phyloP scores from a whole-genome alignment of 129 eudicot genomes.

The Mikania micrantha region DNA sequence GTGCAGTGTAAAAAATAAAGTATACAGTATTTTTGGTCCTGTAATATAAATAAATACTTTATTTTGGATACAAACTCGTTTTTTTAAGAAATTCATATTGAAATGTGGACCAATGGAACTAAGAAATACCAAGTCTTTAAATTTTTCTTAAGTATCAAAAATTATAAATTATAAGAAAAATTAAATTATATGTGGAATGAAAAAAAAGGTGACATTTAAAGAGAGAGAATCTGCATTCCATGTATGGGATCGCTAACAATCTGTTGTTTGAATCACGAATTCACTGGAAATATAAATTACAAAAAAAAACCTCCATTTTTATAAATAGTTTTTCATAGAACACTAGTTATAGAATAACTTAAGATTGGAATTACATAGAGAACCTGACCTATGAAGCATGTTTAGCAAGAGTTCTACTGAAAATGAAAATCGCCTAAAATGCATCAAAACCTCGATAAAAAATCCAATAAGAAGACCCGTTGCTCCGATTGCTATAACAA shows the following conservation, averaged over 20 bases:
- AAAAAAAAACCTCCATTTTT: neutral
- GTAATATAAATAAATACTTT: neutral
- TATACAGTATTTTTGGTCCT: neutral
- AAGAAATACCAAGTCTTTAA: neutral
- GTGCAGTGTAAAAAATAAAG: neutral
- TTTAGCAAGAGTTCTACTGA: slow-evolving; percentile 41
- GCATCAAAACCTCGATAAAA: slow-evolving; percentile 55
- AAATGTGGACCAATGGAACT: neutral
- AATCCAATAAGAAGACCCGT: slow-evolving; percentile 67
- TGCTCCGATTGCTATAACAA: slow-evolving; percentile 78
- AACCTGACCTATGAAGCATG: slow-evolving; percentile 45
- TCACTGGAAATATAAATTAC: neutral
- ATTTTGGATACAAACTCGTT: neutral
- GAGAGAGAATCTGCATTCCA: too few species aligned
- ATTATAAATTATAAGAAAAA: neutral
- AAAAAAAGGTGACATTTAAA: neutral
- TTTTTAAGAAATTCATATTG: neutral
- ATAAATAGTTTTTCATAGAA: too few species aligned
- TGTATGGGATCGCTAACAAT: neutral
- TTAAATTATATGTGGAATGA: too few species aligned
- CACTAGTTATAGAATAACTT: neutral
- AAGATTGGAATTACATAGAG: neutral
- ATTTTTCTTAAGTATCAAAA: neutral
- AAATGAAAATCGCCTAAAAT: slow-evolving; percentile 44
- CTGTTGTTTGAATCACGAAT: neutral